phyloP scores from a whole-genome alignment of 164 flowering plant species.

The Chimonanthus salicifolius region DNA sequence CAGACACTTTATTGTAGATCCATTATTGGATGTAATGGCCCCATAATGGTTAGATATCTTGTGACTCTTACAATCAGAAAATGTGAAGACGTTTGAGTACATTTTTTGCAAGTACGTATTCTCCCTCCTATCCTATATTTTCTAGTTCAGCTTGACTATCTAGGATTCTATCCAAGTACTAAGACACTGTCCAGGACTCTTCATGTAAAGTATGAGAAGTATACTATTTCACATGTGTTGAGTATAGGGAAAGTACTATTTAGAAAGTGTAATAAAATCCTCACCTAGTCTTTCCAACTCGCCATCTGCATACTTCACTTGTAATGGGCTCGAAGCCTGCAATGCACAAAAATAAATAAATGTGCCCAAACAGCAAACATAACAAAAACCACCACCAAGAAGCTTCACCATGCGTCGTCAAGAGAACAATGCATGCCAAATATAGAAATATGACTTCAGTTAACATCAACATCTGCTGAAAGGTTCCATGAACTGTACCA shows the following conservation, averaged over 20 bases:
- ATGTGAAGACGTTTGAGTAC: no score
- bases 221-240: neutral
- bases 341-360: conserved; percentile 21
- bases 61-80: no score
- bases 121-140: no score
- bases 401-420: neutral
- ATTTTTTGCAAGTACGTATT: no score
- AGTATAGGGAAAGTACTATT: neutral
- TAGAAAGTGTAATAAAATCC: conserved; percentile 1
- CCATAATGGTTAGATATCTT: no score
- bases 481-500: neutral
- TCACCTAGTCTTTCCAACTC: conserved; percentile 98
- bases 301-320: conserved; percentile 99
- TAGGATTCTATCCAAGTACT: neutral
- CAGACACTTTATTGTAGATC: no score
- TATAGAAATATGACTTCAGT: neutral
- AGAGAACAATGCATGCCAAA: neutral
- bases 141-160: no score
- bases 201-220: neutral
- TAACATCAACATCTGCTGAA: neutral
- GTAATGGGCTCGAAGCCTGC: conserved; percentile 98
- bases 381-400: neutral
- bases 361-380: neutral
- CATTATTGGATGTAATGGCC: no score
- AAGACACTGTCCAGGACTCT: neutral